phyloP scores from a whole-genome alignment of 306 rosid species.

The Citrullus colocynthis region DNA sequence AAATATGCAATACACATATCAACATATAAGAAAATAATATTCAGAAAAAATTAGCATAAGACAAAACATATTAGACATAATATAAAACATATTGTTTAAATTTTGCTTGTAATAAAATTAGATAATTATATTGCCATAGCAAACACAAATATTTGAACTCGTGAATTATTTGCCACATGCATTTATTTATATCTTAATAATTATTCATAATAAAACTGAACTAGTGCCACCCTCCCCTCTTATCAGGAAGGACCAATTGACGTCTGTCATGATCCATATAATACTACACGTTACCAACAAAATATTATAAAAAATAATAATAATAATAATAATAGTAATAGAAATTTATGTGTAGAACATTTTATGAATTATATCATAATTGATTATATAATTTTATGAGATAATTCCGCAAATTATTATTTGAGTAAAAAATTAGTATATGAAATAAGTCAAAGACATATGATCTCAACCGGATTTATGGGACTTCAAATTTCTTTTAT shows the following conservation, averaged over 20 bases:
- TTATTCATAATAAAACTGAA: neutral
- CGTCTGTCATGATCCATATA: neutral
- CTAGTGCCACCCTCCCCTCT: neutral
- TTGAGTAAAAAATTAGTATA: neutral
- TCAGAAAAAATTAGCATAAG: no score
- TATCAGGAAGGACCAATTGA: neutral
- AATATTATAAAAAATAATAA: neutral
- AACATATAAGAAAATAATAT: no score
- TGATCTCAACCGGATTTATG: neutral
- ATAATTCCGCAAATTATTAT: neutral
- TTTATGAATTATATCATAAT: neutral
- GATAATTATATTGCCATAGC: no score
- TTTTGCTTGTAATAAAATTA: no score
- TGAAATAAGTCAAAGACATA: neutral
- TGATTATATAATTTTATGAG: neutral
- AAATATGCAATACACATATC: no score
- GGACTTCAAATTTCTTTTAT: neutral
- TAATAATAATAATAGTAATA: neutral
- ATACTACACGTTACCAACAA: neutral
- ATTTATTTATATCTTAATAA: neutral
- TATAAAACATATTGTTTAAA: no score
- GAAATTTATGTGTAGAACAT: neutral
- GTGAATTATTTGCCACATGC: neutral
- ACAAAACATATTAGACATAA: no score
- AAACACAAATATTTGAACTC: no score